These are phyloP conservation scores for Fraxinus cuspidata DNA, from an alignment of 257 asterid species.

Conservation along the genomic window DNA sequence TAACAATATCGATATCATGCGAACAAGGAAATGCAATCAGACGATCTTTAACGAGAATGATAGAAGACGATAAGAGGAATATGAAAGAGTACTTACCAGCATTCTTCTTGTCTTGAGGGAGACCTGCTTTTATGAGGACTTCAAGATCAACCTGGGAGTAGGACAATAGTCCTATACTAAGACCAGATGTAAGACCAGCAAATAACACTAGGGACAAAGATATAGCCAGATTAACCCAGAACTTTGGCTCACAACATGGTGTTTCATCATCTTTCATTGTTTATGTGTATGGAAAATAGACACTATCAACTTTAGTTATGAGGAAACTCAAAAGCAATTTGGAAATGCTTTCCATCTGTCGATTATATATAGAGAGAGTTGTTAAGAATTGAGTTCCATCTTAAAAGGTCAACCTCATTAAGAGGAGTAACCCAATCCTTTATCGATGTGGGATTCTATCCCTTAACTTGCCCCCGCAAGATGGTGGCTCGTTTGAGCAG, in stretches of 20 bases:
- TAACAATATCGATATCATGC: no score
- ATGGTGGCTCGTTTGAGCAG: no score
- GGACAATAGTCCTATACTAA: slow-evolving; percentile 39
- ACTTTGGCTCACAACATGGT: slow-evolving; percentile 28
- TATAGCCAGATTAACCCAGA: slow-evolving; percentile 29
- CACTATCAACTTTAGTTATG: no score
- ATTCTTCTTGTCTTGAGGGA: slow-evolving; percentile 37
- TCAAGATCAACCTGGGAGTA: slow-evolving; percentile 46
- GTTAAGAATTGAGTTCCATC: no score
- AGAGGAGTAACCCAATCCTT: no score
- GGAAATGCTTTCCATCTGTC: no score
- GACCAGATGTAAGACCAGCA: slow-evolving; percentile 42
- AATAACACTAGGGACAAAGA: slow-evolving; percentile 33
- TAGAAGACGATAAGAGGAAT: neutral
- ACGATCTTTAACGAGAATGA: no score
- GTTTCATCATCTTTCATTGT: slow-evolving; percentile 28
- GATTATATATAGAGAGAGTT: no score
- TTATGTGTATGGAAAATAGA: neutral
- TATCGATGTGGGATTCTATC: no score
- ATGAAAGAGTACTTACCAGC: slow-evolving; percentile 27
- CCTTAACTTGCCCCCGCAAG: no score
- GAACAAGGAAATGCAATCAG: no score
- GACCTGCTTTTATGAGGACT: slow-evolving; percentile 41
- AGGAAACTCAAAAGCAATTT: neutral
- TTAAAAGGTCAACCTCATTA: no score